These are phyloP conservation scores for Oryza coarctata DNA, from an alignment of 176 grass and related monocot species.

Conservation along the genomic window DNA sequence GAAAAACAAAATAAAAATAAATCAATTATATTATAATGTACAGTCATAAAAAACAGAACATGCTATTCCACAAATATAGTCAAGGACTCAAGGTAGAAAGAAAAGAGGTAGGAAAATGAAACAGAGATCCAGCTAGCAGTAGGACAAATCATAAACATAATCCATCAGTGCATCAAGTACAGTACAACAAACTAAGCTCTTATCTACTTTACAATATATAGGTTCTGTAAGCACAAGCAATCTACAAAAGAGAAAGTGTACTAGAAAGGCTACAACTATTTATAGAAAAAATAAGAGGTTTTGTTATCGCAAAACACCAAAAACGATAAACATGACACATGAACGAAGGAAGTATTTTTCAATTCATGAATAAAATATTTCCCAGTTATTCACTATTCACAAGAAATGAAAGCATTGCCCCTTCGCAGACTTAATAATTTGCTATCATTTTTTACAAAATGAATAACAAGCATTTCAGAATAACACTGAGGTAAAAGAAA, in stretches of 20 bases:
- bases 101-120: background rate
- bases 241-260: background rate
- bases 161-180: background rate
- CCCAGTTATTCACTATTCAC: background rate
- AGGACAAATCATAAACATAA: background rate
- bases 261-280: background rate
- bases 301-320: background rate
- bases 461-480: background rate
- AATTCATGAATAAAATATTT: background rate
- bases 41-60: background rate
- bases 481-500: background rate
- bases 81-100: background rate
- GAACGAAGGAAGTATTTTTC: background rate
- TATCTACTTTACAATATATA: background rate
- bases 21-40: background rate
- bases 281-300: background rate
- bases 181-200: background rate
- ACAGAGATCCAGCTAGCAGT: background rate
- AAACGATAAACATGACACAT: background rate
- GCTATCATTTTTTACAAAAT: background rate
- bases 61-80: background rate
- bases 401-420: background rate
- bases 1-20: conserved; percentile 20
- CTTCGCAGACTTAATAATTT: background rate
- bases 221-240: background rate